Evolutionary conservation across 2,329 filamentous ascomycete species (phyloP).

Genomic region (Aureobasidium melanogenum): DNA sequence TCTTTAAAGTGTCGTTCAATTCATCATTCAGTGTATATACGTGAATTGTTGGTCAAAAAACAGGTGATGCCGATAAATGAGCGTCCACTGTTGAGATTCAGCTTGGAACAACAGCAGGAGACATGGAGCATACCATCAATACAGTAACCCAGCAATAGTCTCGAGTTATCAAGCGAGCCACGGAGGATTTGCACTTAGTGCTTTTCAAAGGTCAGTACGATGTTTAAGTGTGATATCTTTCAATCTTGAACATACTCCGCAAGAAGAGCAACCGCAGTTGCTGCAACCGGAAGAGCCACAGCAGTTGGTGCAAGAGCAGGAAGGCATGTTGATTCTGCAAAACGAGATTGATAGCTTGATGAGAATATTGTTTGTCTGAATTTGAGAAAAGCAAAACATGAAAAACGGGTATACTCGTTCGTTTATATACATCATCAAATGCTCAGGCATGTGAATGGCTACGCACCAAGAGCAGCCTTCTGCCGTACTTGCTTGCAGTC

Average conservation of each 20-base stretch:
- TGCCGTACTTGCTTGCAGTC: neutral
- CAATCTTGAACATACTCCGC: neutral
- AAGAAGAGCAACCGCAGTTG: constrained; percentile 4
- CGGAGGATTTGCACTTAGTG: neutral
- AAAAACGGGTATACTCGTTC: neutral
- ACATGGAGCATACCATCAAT: neutral
- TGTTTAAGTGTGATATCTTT: neutral
- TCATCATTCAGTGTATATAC: neutral
- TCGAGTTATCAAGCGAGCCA: neutral
- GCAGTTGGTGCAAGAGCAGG: constrained; percentile 10
- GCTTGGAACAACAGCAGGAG: neutral
- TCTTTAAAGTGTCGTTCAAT: too few relatives aligned
- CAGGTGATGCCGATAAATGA: neutral
- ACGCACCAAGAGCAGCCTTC: neutral
- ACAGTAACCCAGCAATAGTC: neutral
- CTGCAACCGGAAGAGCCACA: neutral
- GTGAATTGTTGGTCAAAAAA: neutral
- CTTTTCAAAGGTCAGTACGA: neutral
- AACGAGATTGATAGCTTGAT: neutral
- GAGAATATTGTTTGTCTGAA: neutral
- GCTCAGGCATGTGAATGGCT: neutral
- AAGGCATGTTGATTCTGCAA: neutral
- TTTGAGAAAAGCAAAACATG: neutral
- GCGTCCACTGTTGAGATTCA: neutral
- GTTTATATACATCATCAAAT: neutral